Evolutionary conservation across 768 basidiomycete species (phyloP).

Genomic region (Hypholoma fasciculare): DNA sequence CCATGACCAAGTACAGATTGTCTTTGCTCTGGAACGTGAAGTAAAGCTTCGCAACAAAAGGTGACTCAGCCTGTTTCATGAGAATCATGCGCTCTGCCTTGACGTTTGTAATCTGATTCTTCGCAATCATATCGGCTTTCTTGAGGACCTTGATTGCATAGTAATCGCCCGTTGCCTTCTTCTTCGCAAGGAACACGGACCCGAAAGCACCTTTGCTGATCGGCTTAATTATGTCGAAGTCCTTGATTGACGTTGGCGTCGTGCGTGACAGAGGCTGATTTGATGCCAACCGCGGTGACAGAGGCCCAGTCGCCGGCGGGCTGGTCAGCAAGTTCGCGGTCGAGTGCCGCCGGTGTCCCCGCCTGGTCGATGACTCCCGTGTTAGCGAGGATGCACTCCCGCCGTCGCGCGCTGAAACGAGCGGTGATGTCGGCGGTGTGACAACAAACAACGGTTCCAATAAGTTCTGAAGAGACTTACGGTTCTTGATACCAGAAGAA

Average conservation of each 20-base stretch:
- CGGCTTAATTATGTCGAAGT: conserved; percentile 99
- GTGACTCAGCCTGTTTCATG: conserved; percentile 98
- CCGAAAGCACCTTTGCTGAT: conserved; percentile 99
- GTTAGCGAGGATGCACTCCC: conserved; percentile 29
- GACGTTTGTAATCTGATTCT: conserved; percentile 99
- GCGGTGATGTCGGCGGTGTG: conserved; percentile 78
- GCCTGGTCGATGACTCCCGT: conserved; percentile 51
- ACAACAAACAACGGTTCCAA: conserved; percentile 64
- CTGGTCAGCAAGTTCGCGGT: conserved; percentile 63
- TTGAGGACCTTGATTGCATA: conserved; percentile 99
- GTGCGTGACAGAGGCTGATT: conserved; percentile 76
- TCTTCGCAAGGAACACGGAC: conserved; percentile 97
- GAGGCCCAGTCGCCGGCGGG: conserved; percentile 61
- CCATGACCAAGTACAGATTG: conserved; percentile 98
- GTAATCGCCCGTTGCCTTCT: conserved; percentile 97
- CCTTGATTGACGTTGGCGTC: conserved; percentile 91
- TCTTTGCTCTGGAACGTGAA: conserved; percentile 99
- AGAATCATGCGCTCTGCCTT: conserved; percentile 99
- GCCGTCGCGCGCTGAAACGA: conserved; percentile 45
- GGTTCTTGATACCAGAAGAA: conserved; percentile 52
- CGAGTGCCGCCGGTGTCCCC: conserved; percentile 71
- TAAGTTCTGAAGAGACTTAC: conserved; percentile 66
- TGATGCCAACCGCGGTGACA: conserved; percentile 88
- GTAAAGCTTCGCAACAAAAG: conserved; percentile 96
- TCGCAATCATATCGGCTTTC: conserved; percentile 99